Percentiles rank a stretch among this genome's conserved stretches.
These are phyloP conservation scores for Diplodia scrobiculata DNA, from an alignment of 2,329 filamentous ascomycete genomes.

Conservation along the genomic window DNA sequence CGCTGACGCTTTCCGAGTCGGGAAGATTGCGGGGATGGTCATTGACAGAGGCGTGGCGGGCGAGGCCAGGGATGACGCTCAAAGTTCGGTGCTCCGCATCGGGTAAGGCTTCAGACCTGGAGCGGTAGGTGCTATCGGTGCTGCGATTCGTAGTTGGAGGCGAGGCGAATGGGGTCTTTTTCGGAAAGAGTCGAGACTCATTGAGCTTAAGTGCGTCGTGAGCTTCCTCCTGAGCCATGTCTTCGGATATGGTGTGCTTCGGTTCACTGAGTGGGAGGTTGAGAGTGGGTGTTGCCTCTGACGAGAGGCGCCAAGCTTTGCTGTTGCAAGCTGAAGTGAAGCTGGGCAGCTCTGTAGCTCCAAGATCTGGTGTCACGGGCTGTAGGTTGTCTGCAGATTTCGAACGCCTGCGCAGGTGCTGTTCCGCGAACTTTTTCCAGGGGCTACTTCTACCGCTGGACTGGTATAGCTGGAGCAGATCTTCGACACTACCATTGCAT, in stretches of 20 bases:
- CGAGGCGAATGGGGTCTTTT: background rate
- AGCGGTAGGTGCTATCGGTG: background rate
- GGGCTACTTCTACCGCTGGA: background rate
- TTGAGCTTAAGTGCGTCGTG: background rate
- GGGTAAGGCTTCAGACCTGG: conserved; percentile 15
- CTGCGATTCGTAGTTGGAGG: background rate
- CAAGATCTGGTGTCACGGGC: background rate
- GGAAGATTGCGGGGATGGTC: conserved; percentile 3
- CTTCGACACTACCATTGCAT: conserved; percentile 8
- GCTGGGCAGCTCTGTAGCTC: background rate
- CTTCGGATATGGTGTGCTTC: background rate
- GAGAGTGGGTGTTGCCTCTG: background rate
- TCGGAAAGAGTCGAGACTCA: background rate
- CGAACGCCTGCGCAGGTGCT: conserved; percentile 6
- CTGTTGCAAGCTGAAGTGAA: conserved; percentile 1
- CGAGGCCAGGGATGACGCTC: background rate
- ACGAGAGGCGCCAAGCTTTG: background rate
- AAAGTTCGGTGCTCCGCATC: conserved; percentile 33
- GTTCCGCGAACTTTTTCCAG: conserved; percentile 16
- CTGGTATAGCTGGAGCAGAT: conserved; percentile 2
- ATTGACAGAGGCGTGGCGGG: conserved; percentile 3
- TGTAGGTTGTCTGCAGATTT: background rate
- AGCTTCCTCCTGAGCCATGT: background rate
- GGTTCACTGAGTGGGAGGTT: background rate
- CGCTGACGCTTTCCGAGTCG: conserved; percentile 23